Percentiles rank a stretch among this genome's conserved stretches.
phyloP scores from a whole-genome alignment of 2,329 filamentous ascomycete species.

The Gliomastix tumulicola region DNA sequence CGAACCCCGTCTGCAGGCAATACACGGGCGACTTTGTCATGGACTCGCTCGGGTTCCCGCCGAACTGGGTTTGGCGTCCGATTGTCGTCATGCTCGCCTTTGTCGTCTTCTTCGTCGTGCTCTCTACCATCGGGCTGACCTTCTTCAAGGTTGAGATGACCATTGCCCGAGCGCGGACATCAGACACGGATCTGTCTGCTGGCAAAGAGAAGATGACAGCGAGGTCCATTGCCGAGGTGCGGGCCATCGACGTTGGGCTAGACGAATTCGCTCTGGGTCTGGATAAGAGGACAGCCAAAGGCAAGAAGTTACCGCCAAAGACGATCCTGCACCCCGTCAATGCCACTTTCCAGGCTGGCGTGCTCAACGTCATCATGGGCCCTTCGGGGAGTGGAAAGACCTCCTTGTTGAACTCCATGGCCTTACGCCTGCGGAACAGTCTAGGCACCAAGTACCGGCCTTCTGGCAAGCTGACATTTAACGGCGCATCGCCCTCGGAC shows the following conservation, averaged over 20 bases:
- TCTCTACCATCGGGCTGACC: slow-evolving; percentile 55
- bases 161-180: slow-evolving; percentile 54
- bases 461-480: slow-evolving; percentile 60
- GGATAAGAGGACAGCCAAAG: slow-evolving; percentile 49
- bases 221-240: slow-evolving; percentile 41
- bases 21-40: slow-evolving; percentile 67
- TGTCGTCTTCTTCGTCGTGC: slow-evolving; percentile 52
- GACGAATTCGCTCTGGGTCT: slow-evolving; percentile 58
- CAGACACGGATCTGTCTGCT: slow-evolving; percentile 55
- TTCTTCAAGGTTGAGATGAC: slow-evolving; percentile 63
- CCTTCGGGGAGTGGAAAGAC: slow-evolving; percentile 75
- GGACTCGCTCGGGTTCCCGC: slow-evolving; percentile 59
- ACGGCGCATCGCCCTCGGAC: slow-evolving; percentile 59
- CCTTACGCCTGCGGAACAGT: slow-evolving; percentile 56
- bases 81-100: slow-evolving; percentile 58
- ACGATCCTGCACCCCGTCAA: slow-evolving; percentile 61
- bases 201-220: slow-evolving; percentile 64
- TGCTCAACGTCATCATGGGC: slow-evolving; percentile 73
- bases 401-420: slow-evolving; percentile 67
- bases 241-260: slow-evolving; percentile 58
- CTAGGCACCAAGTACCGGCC: slow-evolving; percentile 54
- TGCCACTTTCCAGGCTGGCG: slow-evolving; percentile 59
- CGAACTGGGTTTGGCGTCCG: slow-evolving; percentile 59
- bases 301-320: slow-evolving; percentile 44
- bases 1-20: slow-evolving; percentile 58